Evolutionary conservation across 352 stramenopile species (phyloP).

Genomic region (Saprolegnia diclina): DNA sequence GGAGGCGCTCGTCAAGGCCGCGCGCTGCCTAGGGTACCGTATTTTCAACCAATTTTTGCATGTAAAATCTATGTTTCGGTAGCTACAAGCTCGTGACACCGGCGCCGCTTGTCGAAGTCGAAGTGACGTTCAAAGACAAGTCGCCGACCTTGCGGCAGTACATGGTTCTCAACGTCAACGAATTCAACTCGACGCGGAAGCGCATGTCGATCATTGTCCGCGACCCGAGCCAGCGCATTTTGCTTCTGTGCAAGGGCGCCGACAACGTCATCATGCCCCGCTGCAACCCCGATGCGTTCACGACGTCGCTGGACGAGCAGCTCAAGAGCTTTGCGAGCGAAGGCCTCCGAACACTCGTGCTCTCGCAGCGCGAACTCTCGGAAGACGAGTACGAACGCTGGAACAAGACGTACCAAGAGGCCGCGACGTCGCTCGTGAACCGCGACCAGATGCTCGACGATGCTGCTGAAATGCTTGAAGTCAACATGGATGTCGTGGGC

Average conservation of each 20-base stretch:
- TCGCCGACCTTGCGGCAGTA: slow-evolving; percentile 35
- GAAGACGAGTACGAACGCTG: slow-evolving; percentile 53
- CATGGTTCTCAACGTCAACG: slow-evolving; percentile 87
- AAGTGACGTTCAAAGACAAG: slow-evolving; percentile 40
- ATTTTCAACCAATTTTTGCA: too few relatives aligned
- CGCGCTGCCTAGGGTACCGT: slow-evolving; percentile 49
- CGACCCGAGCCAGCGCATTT: slow-evolving; percentile 43
- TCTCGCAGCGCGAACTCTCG: slow-evolving; percentile 42
- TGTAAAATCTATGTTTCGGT: too few relatives aligned
- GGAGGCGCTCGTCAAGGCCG: slow-evolving; percentile 79
- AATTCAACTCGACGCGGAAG: slow-evolving; percentile 94
- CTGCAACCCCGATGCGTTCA: background rate
- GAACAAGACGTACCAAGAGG: slow-evolving; percentile 51
- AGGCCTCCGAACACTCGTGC: slow-evolving; percentile 86
- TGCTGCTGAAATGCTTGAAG: slow-evolving; percentile 80
- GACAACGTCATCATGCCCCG: slow-evolving; percentile 83
- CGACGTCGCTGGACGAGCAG: slow-evolving; percentile 36
- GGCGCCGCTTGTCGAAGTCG: slow-evolving; percentile 58
- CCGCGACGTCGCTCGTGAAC: slow-evolving; percentile 45
- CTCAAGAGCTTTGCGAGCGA: slow-evolving; percentile 86
- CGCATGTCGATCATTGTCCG: slow-evolving; percentile 92
- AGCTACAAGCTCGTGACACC: slow-evolving; percentile 70
- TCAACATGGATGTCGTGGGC: slow-evolving; percentile 79
- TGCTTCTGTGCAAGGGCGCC: slow-evolving; percentile 80
- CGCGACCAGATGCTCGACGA: slow-evolving; percentile 47